Evolutionary conservation across 2,329 filamentous ascomycete species (phyloP).

Genomic region (Ophiostoma angusticollis): DNA sequence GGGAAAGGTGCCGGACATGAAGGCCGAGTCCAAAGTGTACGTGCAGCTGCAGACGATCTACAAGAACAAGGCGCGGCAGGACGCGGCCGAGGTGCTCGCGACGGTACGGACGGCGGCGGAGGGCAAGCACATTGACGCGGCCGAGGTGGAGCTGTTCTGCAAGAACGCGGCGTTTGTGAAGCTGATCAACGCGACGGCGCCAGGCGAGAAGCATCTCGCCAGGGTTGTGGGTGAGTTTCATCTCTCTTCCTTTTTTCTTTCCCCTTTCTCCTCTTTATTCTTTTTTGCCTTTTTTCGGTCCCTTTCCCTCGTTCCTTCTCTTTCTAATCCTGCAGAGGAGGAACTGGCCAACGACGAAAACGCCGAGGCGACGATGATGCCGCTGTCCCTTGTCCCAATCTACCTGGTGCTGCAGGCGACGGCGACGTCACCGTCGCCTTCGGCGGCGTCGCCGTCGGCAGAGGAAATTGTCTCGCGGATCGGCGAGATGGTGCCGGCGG

Average conservation of each 20-base stretch:
- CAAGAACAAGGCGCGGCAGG: conserved; percentile 71
- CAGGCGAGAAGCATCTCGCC: conserved; percentile 31
- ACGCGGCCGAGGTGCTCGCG: conserved; percentile 60
- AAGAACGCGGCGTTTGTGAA: conserved; percentile 92
- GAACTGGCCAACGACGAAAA: conserved; percentile 43
- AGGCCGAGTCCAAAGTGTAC: conserved; percentile 82
- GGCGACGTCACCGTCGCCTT: too few relatives aligned
- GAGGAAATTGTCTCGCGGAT: conserved; percentile 41
- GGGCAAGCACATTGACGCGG: conserved; percentile 45
- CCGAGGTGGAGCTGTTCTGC: conserved; percentile 83
- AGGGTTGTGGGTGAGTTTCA: conserved; percentile 41
- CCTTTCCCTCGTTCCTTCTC: conserved; percentile 12
- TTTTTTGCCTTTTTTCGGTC: conserved; percentile 6
- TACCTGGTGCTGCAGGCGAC: conserved; percentile 53
- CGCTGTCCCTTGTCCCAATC: conserved; percentile 51
- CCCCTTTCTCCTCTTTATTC: conserved; percentile 11
- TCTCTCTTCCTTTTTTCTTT: not conserved
- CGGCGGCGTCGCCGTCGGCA: conserved; percentile 28
- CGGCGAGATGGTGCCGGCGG: conserved; percentile 31
- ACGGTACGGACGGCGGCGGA: conserved; percentile 41
- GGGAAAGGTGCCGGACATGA: conserved; percentile 91
- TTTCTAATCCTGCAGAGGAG: conserved; percentile 27
- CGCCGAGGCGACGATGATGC: conserved; percentile 34
- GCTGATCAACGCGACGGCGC: conserved; percentile 50
- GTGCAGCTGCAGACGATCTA: conserved; percentile 86